Evolutionary conservation across 2,329 filamentous ascomycete species (phyloP).

Genomic region (Graphilbum ipis-grandicollis): DNA sequence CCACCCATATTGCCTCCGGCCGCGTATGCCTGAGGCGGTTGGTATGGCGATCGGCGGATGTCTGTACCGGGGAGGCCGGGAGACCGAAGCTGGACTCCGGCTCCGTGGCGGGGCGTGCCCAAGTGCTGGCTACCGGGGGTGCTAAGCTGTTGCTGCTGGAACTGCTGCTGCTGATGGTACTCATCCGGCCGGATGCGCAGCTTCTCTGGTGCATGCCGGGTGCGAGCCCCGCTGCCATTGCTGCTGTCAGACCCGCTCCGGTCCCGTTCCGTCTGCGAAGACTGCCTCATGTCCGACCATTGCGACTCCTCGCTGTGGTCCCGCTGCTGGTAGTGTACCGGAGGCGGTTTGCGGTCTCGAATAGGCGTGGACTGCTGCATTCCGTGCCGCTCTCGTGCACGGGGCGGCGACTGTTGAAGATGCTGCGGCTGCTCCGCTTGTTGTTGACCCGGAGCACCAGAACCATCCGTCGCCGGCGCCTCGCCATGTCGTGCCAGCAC

Average conservation of each 20-base stretch:
- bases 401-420: not conserved
- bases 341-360: constrained; percentile 25
- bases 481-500: constrained; percentile 21
- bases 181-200: not conserved
- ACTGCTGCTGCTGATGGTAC: too few species aligned
- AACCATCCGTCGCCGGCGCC: too few species aligned
- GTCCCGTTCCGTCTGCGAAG: constrained; percentile 25
- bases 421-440: too few species aligned
- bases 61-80: constrained; percentile 31
- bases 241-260: constrained; percentile 39
- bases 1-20: too few species aligned
- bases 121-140: constrained; percentile 9
- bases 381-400: constrained; percentile 17
- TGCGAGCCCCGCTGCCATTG: constrained; percentile 19
- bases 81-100: constrained; percentile 18
- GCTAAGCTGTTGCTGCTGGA: not conserved
- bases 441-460: too few species aligned
- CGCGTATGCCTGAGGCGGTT: constrained; percentile 21
- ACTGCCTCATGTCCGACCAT: constrained; percentile 10
- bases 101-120: constrained; percentile 5
- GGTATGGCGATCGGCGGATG: constrained; percentile 27
- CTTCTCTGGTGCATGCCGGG: constrained; percentile 9
- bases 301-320: constrained; percentile 24
- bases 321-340: constrained; percentile 24
- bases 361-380: too few species aligned